These are phyloP conservation scores for Penicillium hesseltinei DNA, from an alignment of 2,329 filamentous ascomycete species.

Conservation along the genomic window DNA sequence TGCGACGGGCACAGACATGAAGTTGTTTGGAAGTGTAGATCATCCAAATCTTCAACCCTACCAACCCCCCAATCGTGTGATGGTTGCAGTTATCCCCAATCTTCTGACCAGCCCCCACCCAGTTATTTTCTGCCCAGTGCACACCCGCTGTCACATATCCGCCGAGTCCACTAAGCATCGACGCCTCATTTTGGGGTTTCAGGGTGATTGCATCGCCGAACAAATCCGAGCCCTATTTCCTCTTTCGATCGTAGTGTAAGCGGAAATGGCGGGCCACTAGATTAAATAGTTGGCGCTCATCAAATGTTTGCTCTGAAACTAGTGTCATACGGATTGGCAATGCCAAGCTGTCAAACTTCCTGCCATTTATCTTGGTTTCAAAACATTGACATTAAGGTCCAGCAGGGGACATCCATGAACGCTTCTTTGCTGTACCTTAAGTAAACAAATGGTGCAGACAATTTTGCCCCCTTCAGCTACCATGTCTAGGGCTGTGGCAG, in stretches of 20 bases:
- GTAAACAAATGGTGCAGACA: background rate
- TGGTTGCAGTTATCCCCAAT: background rate
- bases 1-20: conserved; percentile 3
- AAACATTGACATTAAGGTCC: background rate
- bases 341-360: conserved; percentile 9
- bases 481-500: conserved; percentile 8
- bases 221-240: conserved; percentile 16
- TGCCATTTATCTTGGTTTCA: background rate
- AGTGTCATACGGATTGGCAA: background rate
- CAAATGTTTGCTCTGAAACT: conserved; percentile 9
- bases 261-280: conserved; percentile 14
- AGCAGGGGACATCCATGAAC: conserved; percentile 1
- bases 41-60: background rate
- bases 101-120: conserved; percentile 9
- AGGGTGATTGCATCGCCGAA: conserved; percentile 24
- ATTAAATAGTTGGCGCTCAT: conserved; percentile 4
- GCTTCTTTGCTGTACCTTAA: background rate
- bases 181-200: conserved; percentile 20
- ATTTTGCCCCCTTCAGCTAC: background rate
- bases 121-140: conserved; percentile 9
- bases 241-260: conserved; percentile 4
- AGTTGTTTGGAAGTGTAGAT: conserved; percentile 8
- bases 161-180: conserved; percentile 3
- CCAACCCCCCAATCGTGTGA: conserved; percentile 4
- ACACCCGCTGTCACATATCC: conserved; percentile 22